Evolutionary conservation across 768 basidiomycete species (phyloP), one percentile per base, ranked within the genome.

Genomic region (Tulasnella sp.): DNA sequence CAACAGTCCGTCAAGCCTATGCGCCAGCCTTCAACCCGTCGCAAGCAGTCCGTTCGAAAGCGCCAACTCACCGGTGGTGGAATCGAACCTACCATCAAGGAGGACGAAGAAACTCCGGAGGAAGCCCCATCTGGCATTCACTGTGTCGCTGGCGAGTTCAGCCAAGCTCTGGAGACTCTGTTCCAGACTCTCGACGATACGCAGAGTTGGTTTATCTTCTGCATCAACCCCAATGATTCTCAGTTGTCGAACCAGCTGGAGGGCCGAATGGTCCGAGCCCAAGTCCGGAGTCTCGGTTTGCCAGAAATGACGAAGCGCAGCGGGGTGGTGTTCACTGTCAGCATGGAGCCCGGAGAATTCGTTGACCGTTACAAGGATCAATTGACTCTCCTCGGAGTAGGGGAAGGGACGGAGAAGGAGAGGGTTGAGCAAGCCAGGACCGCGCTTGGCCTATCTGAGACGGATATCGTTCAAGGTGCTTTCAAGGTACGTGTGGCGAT

Each of bases 221-320:
- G 96, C 84, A 86, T 99, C 83, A 96, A 94, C 85, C 96, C 97
- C 5, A 99, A 99, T 84, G 96, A 98, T 86, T 93, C 95, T 37
- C 97, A 97, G 84, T 87, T 98, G 28, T 96, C 97, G 54, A 95
- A 96, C 84, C 97, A 98, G 85, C 88, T 98, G 77, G 97, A 99
- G 87, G 94, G 95, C 16, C 89, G 96, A 72, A 92, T 93, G 58
- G 93, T 98, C 75, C 97, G 96, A 85, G 94, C 94, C 0, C 97
- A 99, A 86, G 93, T 99, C 50, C 89, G 94, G 75, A 93, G 94
- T 79, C 84, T 93, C 37, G 95, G 96, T 0, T 83, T 99, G 83
- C 87, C 92, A 2, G 94, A 96, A 86, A 90, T 98, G 81, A 91
- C 93, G 8, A 90, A 89, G 84, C 86, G 94, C 73, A 90, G 89